A percentile compares a stretch with the other conserved stretches of the same genome.
Evolutionary conservation across 208 protist genomes (phyloP).

Genomic region (Trypanosoma boissoni): DNA sequence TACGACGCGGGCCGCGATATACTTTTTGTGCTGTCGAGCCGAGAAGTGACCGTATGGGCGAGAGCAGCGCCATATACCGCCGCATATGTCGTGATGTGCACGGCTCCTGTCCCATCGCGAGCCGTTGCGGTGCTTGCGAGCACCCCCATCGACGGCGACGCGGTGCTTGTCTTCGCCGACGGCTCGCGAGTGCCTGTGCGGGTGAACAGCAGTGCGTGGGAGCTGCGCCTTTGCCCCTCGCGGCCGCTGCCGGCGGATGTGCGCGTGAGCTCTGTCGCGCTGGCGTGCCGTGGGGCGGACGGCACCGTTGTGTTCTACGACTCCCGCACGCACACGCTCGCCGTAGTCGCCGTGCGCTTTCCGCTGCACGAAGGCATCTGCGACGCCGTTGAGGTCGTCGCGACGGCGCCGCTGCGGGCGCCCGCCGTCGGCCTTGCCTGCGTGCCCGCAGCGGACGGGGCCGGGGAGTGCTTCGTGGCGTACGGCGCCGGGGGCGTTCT

Average conservation of each 20-base stretch:
- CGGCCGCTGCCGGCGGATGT: slow-evolving; percentile 20
- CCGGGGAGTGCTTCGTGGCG: slow-evolving; percentile 37
- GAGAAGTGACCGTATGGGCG: slow-evolving; percentile 23
- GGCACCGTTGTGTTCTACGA: slow-evolving; percentile 44
- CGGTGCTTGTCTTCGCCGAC: slow-evolving; percentile 33
- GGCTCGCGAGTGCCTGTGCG: slow-evolving; percentile 42
- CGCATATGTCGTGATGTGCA: slow-evolving; percentile 8
- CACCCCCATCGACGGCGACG: slow-evolving; percentile 18
- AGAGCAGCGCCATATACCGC: neutral
- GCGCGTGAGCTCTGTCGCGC: slow-evolving; percentile 10
- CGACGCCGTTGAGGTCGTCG: slow-evolving; percentile 38
- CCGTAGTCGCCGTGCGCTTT: slow-evolving; percentile 36
- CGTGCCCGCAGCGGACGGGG: slow-evolving; percentile 17
- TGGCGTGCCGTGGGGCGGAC: slow-evolving; percentile 17
- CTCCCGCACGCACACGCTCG: slow-evolving; percentile 30
- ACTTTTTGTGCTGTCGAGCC: slow-evolving; percentile 24
- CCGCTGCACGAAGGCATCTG: slow-evolving; percentile 35
- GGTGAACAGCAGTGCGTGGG: slow-evolving; percentile 1
- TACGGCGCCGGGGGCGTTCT: slow-evolving; percentile 46
- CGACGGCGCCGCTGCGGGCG: slow-evolving; percentile 35
- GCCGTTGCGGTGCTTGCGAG: slow-evolving; percentile 14
- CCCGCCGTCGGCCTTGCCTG: slow-evolving; percentile 35
- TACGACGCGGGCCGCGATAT: slow-evolving; percentile 13
- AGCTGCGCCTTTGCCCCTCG: slow-evolving; percentile 15
- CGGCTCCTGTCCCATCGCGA: slow-evolving; percentile 3